A percentile compares a stretch with the other conserved stretches of the same genome.
Evolutionary conservation across 805 yeast genomes (phyloP).

Genomic region (Deakozyma indianensis): DNA sequence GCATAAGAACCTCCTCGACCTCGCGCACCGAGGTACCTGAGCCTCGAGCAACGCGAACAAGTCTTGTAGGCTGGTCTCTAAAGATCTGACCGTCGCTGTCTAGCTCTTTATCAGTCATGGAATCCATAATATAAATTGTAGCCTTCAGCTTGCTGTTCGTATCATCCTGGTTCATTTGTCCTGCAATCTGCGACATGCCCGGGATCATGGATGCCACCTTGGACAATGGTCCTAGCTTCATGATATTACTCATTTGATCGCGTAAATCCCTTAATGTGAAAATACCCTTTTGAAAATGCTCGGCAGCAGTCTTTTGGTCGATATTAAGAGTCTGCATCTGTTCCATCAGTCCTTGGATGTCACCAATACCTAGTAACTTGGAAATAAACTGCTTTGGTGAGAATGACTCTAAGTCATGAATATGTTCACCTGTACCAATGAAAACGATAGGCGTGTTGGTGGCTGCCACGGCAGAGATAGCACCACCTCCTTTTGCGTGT

Average conservation of each 20-base stretch:
- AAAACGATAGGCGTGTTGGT: slow-evolving; percentile 89
- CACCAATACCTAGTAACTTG: slow-evolving; percentile 91
- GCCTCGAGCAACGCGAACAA: slow-evolving; percentile 84
- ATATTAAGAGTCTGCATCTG: slow-evolving; percentile 79
- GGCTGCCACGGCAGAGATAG: slow-evolving; percentile 95
- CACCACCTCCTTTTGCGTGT: slow-evolving; percentile 99
- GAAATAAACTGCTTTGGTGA: slow-evolving; percentile 82
- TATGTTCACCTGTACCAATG: slow-evolving; percentile 97
- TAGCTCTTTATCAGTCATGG: slow-evolving; percentile 86
- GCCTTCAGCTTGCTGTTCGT: slow-evolving; percentile 69
- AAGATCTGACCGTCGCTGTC: slow-evolving; percentile 81
- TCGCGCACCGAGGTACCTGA: slow-evolving; percentile 87
- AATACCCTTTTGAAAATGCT: slow-evolving; percentile 88
- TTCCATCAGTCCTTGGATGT: slow-evolving; percentile 84
- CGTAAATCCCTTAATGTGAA: slow-evolving; percentile 85
- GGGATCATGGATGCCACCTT: slow-evolving; percentile 95
- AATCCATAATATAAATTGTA: slow-evolving; percentile 86
- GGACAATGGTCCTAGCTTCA: slow-evolving; percentile 94
- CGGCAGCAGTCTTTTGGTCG: slow-evolving; percentile 73
- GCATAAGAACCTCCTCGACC: slow-evolving; percentile 82
- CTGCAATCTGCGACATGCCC: slow-evolving; percentile 72
- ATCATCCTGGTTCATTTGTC: slow-evolving; percentile 84
- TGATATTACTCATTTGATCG: slow-evolving; percentile 84
- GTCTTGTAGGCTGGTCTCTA: slow-evolving; percentile 66
- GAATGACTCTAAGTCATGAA: slow-evolving; percentile 81